These are phyloP conservation scores for Cyanodermella asteris DNA, from an alignment of 2,329 filamentous ascomycete genomes.

Conservation along the genomic window DNA sequence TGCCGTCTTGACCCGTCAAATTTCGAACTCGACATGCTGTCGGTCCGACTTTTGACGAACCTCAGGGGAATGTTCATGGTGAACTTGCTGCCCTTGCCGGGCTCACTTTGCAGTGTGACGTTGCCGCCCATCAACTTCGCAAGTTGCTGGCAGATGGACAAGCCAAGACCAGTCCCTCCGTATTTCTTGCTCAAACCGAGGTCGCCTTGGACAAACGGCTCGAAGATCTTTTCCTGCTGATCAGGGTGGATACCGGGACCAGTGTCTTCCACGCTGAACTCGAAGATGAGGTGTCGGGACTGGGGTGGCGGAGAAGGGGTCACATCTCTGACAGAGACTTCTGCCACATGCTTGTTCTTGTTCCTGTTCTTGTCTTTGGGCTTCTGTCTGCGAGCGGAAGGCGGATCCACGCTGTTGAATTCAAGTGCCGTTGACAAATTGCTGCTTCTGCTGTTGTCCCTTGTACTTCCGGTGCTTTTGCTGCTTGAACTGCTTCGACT, in stretches of 20 bases:
- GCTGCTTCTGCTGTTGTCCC: too few relatives aligned
- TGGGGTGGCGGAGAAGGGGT: slow-evolving; percentile 34
- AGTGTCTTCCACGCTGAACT: slow-evolving; percentile 76
- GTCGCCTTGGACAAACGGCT: slow-evolving; percentile 89
- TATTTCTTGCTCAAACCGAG: slow-evolving; percentile 73
- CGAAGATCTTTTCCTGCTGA: slow-evolving; percentile 67
- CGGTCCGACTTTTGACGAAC: slow-evolving; percentile 47
- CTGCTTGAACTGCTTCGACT: slow-evolving; percentile 8
- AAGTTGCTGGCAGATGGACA: slow-evolving; percentile 78
- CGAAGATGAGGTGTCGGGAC: too few relatives aligned
- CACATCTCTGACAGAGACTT: slow-evolving; percentile 25
- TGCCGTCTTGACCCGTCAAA: too few relatives aligned
- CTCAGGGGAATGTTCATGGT: slow-evolving; percentile 63
- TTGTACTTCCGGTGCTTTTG: slow-evolving; percentile 7
- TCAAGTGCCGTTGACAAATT: slow-evolving; percentile 10
- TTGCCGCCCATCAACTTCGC: slow-evolving; percentile 63
- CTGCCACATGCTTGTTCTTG: slow-evolving; percentile 32
- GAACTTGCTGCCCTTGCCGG: slow-evolving; percentile 59
- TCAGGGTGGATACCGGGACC: slow-evolving; percentile 65
- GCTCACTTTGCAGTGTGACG: slow-evolving; percentile 48
- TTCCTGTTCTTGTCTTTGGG: too few relatives aligned
- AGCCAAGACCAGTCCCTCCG: slow-evolving; percentile 66
- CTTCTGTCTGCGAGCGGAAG: too few relatives aligned
- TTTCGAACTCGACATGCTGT: slow-evolving; percentile 11
- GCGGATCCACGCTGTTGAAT: slow-evolving; percentile 40